phyloP scores from a whole-genome alignment of 257 asterid genomes.

The Thymus mandschuricus region DNA sequence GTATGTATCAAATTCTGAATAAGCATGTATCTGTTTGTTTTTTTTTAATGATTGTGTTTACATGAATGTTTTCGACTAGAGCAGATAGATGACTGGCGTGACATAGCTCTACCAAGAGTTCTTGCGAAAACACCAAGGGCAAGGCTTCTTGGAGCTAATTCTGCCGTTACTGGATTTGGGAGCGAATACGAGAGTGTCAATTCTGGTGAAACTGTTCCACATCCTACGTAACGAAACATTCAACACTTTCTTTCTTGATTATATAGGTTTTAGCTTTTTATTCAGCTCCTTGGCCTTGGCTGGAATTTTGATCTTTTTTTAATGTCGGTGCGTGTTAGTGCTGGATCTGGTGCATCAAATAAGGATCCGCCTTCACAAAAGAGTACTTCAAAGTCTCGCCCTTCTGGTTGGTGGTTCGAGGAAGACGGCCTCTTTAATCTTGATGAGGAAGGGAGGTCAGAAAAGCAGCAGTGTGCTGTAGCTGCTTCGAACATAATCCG shows the following conservation, averaged over 20 bases:
- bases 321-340: slow-evolving; percentile 38
- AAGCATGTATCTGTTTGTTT: no score
- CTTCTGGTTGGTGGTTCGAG: slow-evolving; percentile 95
- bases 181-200: slow-evolving; percentile 67
- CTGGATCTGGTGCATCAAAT: slow-evolving; percentile 59
- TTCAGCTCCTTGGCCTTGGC: slow-evolving; percentile 1
- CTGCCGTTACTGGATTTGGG: slow-evolving; percentile 90
- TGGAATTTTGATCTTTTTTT: slow-evolving; percentile 14
- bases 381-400: slow-evolving; percentile 51
- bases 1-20: slow-evolving; percentile 57
- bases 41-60: no score
- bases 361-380: slow-evolving; percentile 66
- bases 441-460: slow-evolving; percentile 91
- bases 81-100: slow-evolving; percentile 99
- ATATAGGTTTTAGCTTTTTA: slow-evolving; percentile 12
- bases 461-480: slow-evolving; percentile 91
- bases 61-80: slow-evolving; percentile 27
- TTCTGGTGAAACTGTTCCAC: slow-evolving; percentile 62
- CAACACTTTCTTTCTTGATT: background rate
- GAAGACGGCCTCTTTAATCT: slow-evolving; percentile 94
- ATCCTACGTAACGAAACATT: slow-evolving; percentile 51
- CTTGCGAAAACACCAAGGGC: slow-evolving; percentile 73
- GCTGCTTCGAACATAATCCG: slow-evolving; percentile 93
- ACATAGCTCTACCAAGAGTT: slow-evolving; percentile 85
- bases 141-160: slow-evolving; percentile 71